Conservation (phyloP, 2,329 filamentous ascomycete species). For the Magnaporthales sp. region DNA sequence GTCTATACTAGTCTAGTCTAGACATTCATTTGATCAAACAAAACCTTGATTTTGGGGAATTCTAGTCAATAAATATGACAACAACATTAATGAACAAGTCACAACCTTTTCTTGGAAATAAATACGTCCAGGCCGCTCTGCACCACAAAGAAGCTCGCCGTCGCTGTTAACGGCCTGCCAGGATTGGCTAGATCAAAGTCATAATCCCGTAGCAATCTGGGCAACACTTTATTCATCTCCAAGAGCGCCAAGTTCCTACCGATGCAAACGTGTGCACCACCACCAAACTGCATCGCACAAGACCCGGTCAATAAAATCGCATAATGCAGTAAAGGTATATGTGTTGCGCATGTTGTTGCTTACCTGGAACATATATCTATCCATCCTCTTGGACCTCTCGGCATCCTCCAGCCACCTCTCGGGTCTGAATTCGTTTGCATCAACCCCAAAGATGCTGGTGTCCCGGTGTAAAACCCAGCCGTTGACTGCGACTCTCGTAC, state of each 20-base stretch:
- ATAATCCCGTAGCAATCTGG: constrained; percentile 44
- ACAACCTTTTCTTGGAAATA: constrained; percentile 18
- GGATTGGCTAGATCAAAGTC: constrained; percentile 43
- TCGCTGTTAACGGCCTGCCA: constrained; percentile 38
- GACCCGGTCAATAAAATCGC: not conserved
- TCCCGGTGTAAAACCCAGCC: constrained; percentile 45
- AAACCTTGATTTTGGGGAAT: not conserved
- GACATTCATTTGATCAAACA: not conserved
- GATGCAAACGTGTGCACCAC: constrained; percentile 45
- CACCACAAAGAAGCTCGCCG: constrained; percentile 51
- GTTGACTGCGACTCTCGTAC: constrained; percentile 44
- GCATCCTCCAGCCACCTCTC: constrained; percentile 45
- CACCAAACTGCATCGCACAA: constrained; percentile 35
- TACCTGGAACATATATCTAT: constrained; percentile 48
- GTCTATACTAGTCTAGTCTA: no score
- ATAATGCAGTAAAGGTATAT: no score
- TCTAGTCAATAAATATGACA: no score
- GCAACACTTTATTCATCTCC: constrained; percentile 51
- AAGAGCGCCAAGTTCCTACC: constrained; percentile 45
- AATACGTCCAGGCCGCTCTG: constrained; percentile 47
- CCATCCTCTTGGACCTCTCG: constrained; percentile 35
- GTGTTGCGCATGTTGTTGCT: constrained; percentile 7
- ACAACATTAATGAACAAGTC: not conserved
- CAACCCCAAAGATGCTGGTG: constrained; percentile 36
- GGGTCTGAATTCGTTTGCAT: constrained; percentile 42